Evolutionary conservation across 495 filamentous ascomycete genomes (phyloP), one percentile per base, ranked within the genome.

Genomic region (Neurospora cerealis): DNA sequence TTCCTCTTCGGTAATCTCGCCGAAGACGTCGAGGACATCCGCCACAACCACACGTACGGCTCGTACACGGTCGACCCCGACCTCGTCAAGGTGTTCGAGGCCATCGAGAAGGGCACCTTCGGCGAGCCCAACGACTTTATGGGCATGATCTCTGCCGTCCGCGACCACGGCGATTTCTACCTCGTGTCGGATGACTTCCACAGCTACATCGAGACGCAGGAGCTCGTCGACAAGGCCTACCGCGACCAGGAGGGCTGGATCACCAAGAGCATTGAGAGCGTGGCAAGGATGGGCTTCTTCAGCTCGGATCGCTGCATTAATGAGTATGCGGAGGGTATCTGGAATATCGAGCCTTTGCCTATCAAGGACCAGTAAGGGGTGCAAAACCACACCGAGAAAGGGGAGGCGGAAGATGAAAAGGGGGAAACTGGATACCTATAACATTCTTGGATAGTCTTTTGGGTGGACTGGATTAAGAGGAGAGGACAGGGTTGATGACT

Each of bases 1-100:
- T 99, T 98, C 89, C 91, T 98, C 80, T 98, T 99, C 79, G 96
- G 96, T 62, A 96, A 94, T 80, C 89, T 99, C 8, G 93, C 96
- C 74, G 96, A 99, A 84, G 93, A 98, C 78, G 96, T 98, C 72
- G 96, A 98, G 78, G 94, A 98, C 38, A 91, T 99, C 60, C 96
- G 96, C 38, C 93, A 98, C 83, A 86, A 88, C 11, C 96, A 99
- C 83, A 90, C 88, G 74, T 98, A 96, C 82, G 92, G 92, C 71
- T 79, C 86, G 70, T 93, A 95, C 85, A 80, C 88, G 19, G 83
- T 99, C 36, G 94, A 98, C 81, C 83, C 89, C 0, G 86, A 91
- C 38, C 91, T 99, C 34, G 82, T 85, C 71, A 85, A 87, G 72
- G 96, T 99, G 71, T 99, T 98, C 80, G 89, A 93, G 24, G 88